Evolutionary conservation across 1,284 basidiomycete genomes (phyloP), one percentile per base, ranked within the genome.

Genomic region (Puccinia sorghi): DNA sequence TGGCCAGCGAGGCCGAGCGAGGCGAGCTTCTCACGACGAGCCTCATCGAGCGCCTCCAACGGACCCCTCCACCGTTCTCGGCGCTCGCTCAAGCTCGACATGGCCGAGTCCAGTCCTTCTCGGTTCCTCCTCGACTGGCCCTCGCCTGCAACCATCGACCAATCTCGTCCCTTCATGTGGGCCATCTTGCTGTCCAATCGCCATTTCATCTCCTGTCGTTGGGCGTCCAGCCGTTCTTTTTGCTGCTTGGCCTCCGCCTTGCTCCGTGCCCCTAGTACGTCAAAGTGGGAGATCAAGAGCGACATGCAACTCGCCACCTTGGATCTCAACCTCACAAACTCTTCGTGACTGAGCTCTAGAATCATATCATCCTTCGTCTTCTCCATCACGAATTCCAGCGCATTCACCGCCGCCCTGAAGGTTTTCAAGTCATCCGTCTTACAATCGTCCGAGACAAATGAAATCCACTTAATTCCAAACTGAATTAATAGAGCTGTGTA

Each of bases 391-490:
- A 97, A 98, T 83, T 97, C 94, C 22, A 99, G 89, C 4, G 97
- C 95, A 73, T 92, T 93, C 74, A 99, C 94, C 0, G 97, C 96
- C 94, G 96, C 99, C 84, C 93, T 91, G 88, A 99, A 99, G 0
- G 95, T 99, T 85, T 92, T 93, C 80, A 94, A 90, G 84, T 99
- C 96, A 61, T 93, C 92, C 1, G 94, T 93, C 82, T 97, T 93
- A 86, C 97, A 99, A 83, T 96, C 93, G 84, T 98, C 95, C 85
- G 94, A 97, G 81, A 99, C 97, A 86, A 99, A 99, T 37, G 93
- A 91, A 37, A 99, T 93, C 97, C 97, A 99, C 25, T 92, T 91
- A 82, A 97, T 97, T 2, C 94, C 93, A 59, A 97, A 88, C 80
- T 90, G 90, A 85, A 95, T 92, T 50, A 97, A 87, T 8, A 91